phyloP scores from a whole-genome alignment of 1,284 basidiomycete species.

The Moesziomyces sp. region DNA sequence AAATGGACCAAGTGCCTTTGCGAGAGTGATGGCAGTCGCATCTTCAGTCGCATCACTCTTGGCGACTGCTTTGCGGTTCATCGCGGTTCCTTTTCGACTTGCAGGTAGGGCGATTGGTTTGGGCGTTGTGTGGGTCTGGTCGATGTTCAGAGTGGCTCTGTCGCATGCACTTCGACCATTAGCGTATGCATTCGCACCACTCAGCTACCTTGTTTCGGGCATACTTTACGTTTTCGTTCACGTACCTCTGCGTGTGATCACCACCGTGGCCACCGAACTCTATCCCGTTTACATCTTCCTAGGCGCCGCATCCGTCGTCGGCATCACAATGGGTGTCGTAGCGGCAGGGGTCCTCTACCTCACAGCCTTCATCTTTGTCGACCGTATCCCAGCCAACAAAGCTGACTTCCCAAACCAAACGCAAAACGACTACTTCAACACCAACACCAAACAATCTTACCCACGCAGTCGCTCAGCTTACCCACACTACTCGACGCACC shows the following conservation, averaged over 20 bases:
- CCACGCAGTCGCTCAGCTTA: not conserved
- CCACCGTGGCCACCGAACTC: constrained; percentile 13
- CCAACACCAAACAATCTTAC: not conserved
- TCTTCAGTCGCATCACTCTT: not conserved
- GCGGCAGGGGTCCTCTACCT: constrained; percentile 31
- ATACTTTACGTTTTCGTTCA: constrained; percentile 30
- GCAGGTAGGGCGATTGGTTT: not conserved
- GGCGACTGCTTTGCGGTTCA: not conserved
- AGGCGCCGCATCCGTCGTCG: constrained; percentile 33
- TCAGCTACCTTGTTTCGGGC: constrained; percentile 37
- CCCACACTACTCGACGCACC: not conserved
- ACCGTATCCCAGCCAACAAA: constrained; percentile 1
- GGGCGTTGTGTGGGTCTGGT: not conserved
- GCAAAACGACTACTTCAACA: not conserved
- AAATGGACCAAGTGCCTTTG: not conserved
- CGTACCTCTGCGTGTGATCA: constrained; percentile 6
- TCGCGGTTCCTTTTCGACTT: constrained; percentile 4
- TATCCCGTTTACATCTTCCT: constrained; percentile 55
- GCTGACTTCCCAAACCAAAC: not conserved
- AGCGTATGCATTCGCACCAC: constrained; percentile 15
- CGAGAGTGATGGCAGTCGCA: not conserved
- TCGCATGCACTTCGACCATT: constrained; percentile 26
- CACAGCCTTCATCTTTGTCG: constrained; percentile 36
- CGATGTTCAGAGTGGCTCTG: constrained; percentile 8
- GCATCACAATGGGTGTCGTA: constrained; percentile 21